Evolutionary conservation across 169 alveolate species (phyloP).

Genomic region (Eimeria acervulina): DNA sequence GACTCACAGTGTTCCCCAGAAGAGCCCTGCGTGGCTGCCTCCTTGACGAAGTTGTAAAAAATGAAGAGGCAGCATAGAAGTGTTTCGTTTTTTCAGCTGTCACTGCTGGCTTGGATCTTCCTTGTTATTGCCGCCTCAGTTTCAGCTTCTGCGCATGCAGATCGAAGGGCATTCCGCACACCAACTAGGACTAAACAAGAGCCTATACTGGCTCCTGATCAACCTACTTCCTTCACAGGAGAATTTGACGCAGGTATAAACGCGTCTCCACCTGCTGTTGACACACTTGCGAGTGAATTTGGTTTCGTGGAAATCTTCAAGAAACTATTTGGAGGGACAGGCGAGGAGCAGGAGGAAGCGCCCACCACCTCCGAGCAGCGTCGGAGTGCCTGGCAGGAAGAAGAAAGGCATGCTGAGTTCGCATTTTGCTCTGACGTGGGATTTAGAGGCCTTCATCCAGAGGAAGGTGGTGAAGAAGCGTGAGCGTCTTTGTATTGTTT

Average conservation of each 20-base stretch:
- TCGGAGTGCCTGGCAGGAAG: slow-evolving; percentile 55
- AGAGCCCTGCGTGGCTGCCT: neutral
- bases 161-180: slow-evolving; percentile 24
- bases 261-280: neutral
- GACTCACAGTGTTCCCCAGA: neutral
- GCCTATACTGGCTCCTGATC: slow-evolving; percentile 39
- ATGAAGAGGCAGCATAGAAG: neutral
- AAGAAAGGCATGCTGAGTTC: slow-evolving; percentile 64
- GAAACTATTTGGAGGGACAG: slow-evolving; percentile 51
- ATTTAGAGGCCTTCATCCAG: slow-evolving; percentile 68
- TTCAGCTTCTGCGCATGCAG: neutral
- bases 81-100: neutral
- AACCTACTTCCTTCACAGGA: neutral
- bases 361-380: slow-evolving; percentile 70
- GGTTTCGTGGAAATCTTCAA: slow-evolving; percentile 66
- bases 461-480: slow-evolving; percentile 76
- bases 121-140: neutral
- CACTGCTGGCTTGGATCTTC: neutral
- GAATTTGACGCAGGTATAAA: neutral
- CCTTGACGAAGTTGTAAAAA: neutral
- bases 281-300: neutral
- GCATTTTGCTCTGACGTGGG: slow-evolving; percentile 71
- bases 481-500: neutral
- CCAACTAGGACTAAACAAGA: neutral
- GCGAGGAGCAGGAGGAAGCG: slow-evolving; percentile 52